Base-by-base conservation (phyloP, 306 rosid species). In the Acacia crassicarpa region DNA sequence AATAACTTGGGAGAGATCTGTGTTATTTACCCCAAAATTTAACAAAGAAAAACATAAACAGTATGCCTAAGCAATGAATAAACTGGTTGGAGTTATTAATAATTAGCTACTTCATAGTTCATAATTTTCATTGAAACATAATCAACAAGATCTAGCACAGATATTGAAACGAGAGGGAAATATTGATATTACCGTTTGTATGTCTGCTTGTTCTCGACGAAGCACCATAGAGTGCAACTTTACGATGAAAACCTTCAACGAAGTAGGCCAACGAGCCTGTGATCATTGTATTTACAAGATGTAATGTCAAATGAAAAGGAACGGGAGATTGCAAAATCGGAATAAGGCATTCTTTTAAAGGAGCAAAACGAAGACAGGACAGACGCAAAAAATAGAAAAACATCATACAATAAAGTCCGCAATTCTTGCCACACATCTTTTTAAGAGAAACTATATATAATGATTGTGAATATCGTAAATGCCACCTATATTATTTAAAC, bases 231-330 rank as follows among this genome's bases (percentile, higher is more conserved):
- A 90, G 81, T 87, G 85, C 84, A 88, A 81, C 67, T 88, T 90
- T 22, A 79, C 72, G 66, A 91, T 75, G 77, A 87, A 95, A 12
- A 84, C 79, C 89, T 86, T 85, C 65, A 95, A 85, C 8, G 97
- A 93, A 81, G 73, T 73, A n/a, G 98, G 96, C 96, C 99, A 95
- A 48, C 86, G 87, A 72, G 89, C 92, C 98, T 94, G 84, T 85
- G 73, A 84, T 70, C 82, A 83, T 61, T 30, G 76, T 54, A 84
- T 84, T 27, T 6, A 38, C 35, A 38, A 58, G 54, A 79, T 75
- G 69, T 46, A 71, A 32, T 70, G 43, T 78, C n/a, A 54, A 33
- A 51, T 65, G 75, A 71, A 79, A 51, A 40, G 80, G 35, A 76
- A 75, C 77, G 79, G 63, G 62, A 40, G 72, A 59, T 41, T 4